Base-by-base conservation (phyloP, 148 eudicot genomes). In the Fallopia convolvulus region DNA sequence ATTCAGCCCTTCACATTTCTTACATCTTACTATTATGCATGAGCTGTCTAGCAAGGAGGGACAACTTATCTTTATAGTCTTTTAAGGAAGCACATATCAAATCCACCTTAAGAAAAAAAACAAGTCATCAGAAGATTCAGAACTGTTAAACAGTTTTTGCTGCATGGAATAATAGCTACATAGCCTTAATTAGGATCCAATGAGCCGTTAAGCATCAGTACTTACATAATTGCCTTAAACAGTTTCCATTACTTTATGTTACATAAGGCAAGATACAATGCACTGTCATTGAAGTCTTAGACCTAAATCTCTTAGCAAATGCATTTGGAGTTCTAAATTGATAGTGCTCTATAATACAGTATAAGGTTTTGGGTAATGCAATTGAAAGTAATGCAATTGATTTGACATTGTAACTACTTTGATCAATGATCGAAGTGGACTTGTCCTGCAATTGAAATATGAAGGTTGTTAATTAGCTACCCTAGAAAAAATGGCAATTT, bases 71-170 rank as follows among this genome's bases (percentile, higher is more conserved):
- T 33, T 66, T 65, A 11, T 65, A 30, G 70, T 30, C 70, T 65
- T 65, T 65, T 66, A 66, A 66, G 72, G 20, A 68, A 33, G 46
- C 72, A 68, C 30, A 26, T 26, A 26, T 68, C 72, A 68, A 30
- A 68, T 68, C 72, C 21, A 68, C 72, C 44, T 39, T 12, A 39
- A 68, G 21, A 5, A 39, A 33, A 36, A 23, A 8, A 0, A 8
- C 15, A 60, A 61, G 26, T 4, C 14, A 26, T 26, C 68, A 58
- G 30, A 58, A n/a, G 39, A 6, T n/a, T n/a, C 7, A 53, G 21
- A 20, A 58, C 3, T 21, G 26, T 58, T 52, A 15, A 18, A 4
- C 32, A 61, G 3, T 23, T 23, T 26, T 26, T 23, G 36, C 13
- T 61, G 36, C 68, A 61, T 61, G 36, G 39, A 9, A 61, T 9